A percentile compares a stretch with the other conserved stretches of the same genome.
These are phyloP conservation scores for Trichosanthes cucumerina DNA, from an alignment of 306 rosid species.

Conservation along the genomic window DNA sequence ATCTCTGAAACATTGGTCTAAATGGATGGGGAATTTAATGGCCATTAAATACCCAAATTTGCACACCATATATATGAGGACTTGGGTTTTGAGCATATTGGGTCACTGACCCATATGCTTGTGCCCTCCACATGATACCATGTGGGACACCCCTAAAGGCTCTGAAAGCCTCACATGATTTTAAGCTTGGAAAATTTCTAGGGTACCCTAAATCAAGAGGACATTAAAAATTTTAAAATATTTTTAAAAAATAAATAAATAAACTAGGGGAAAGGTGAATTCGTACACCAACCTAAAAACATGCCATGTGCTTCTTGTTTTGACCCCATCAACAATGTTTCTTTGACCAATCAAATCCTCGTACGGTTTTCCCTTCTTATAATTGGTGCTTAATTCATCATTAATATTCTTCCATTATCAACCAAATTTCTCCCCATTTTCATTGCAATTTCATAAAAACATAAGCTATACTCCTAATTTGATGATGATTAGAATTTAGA, in stretches of 20 bases:
- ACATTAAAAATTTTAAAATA: too few species aligned
- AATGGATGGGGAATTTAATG: not conserved
- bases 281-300: slow-evolving; percentile 30
- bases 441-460: too few species aligned
- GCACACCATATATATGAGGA: not conserved
- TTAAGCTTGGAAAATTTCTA: not conserved
- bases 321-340: slow-evolving; percentile 39
- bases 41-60: not conserved
- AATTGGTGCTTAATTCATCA: slow-evolving; percentile 1
- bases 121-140: slow-evolving; percentile 9
- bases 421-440: not conserved
- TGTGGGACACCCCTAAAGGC: slow-evolving; percentile 10
- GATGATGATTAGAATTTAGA: not conserved
- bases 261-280: slow-evolving; percentile 4
- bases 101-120: slow-evolving; percentile 7
- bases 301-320: slow-evolving; percentile 46
- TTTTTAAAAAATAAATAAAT: not conserved
- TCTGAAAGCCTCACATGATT: slow-evolving; percentile 4
- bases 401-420: not conserved
- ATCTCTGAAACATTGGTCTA: not conserved
- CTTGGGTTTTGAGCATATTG: not conserved
- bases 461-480: not conserved
- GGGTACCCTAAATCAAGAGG: not conserved
- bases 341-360: slow-evolving; percentile 33
- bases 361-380: slow-evolving; percentile 6